Base-by-base conservation (phyloP, 345 rosid genomes). In the Raphanus sativus region DNA sequence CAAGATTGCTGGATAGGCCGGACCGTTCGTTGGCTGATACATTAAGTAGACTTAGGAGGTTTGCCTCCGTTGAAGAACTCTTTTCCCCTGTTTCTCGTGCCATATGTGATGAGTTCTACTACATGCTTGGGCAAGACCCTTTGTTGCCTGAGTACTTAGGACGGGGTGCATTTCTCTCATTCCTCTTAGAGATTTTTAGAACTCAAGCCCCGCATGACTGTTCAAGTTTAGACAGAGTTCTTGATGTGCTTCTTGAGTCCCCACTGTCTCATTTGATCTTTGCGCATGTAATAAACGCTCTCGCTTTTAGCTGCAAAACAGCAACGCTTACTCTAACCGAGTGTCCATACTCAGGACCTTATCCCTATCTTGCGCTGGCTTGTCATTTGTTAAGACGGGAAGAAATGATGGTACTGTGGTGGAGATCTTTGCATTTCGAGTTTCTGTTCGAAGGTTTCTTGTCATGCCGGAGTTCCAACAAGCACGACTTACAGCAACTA, bases 291-390 rank as follows among this genome's bases (percentile, higher is more conserved):
- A 67, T 92, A 67, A 80, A 83, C 62, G 98, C 92, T 59, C 94
- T 95, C 70, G 89, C 98, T 75, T 82, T 81, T 80, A 82, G 88
- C 77, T 95, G 99, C 85, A 92, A 87, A 83, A 89, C 91, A 63
- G 85, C 97, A 17, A 68, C 85, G 12, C 45, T 90, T 55, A 74
- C 85, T 67, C 75, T 95, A 54, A 85, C 90, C 3, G 98, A 95
- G 70, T 90, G 99, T 82, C 99, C 99, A 8, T 92, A 82, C 82
- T 86, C 99, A 28, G 99, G 98, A 75, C 83, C 99, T 58, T 95
- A 95, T 87, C 80, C 90, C 8, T 90, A 84, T 85, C 96, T 92
- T 81, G 88, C 97, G 40, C 75, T 95, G 82, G 94, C 89, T 24
- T 90, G 99, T 80, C 96, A 95, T 74, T 77, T 95, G 68, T 79